Evolutionary conservation across 305 asterid genomes (phyloP), one percentile per base, ranked within the genome.

Genomic region (Solanum hybrid): DNA sequence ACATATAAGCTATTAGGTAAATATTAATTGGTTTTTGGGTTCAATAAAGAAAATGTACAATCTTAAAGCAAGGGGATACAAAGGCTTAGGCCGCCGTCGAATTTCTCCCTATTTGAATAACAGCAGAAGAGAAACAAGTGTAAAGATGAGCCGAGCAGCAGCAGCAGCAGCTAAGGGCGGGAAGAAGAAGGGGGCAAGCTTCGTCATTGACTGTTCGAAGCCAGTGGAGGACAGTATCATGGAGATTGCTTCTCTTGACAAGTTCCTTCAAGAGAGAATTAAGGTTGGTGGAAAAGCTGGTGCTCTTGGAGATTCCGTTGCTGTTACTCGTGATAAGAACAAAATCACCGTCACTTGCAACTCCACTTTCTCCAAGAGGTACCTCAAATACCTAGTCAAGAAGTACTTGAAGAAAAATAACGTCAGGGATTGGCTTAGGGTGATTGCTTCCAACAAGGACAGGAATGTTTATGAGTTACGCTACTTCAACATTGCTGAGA

Each of bases 281-380:
- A 96, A 95, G 93, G 98, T 96, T 82, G 98, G 96, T 67, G 98
- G 98, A 86, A 96, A 96, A 92, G 94, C 98, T 71, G 98, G 98
- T 31, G 95, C 97, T 26, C 96, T 96, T 29, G 98, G 97, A 0
- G 98, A 96, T 29, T 92, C 98, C 36, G 97, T 95, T 3, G 90
- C 95, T 14, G 90, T 95, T 42, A 88, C 82, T 33, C 98, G 97
- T 18, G 98, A 96, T 31, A 96, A 96, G 91, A 92, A 87, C 91
- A 95, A 95, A 90, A 95, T 96, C 89, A 92, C 96, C 73, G 97
- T 96, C 80, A 94, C 96, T 3, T 94, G 96, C 26, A 96, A 94
- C 75, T 86, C 96, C 24, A 31, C 90, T 87, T 96, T 96, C 88
- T 96, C 98, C 79, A 96, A 96, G 88, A 89, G 98, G 98, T 96